Evolutionary conservation across 257 asterid species (phyloP), one percentile per base, ranked within the genome.

Genomic region (Ballota nigra): DNA sequence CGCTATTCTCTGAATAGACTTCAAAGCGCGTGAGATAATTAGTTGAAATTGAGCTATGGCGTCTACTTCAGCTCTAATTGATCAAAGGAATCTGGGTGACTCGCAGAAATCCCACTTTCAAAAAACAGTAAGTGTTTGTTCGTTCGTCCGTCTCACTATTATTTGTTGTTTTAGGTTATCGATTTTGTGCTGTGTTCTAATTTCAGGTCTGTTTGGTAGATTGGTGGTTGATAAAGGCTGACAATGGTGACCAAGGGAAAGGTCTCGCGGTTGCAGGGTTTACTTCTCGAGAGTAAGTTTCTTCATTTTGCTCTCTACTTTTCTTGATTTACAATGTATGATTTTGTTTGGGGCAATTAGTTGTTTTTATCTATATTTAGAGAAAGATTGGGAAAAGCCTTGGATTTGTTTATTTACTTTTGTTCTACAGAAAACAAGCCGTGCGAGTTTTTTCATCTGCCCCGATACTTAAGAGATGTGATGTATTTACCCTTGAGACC

Each of bases 141-240:
- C 33, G 8, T 40, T 63, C 4, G 38, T 13, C 33, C 1, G 28
- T 45, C 5, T 58, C 4, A 52, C 49, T 5, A 24, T 59, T 75
- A 33, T 49, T 45, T 55, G 15, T 15, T 60, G 72, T 8, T 26
- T 34, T 13, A 31, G n/a, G 24, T 45, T 59, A 19, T 20, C 13
- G 15, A 34, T 51, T 60, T 53, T 72, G 40, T 3, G 13, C 53
- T 36, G n/a, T 10, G 8, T 52, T 49, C 12, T 59, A 63, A 33
- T 23, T 57, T 23, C 66, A 91, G 97, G 89, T 87, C 15, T 69
- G 83, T 71, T 78, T 91, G 82, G 73, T 36, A 23, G 91, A 87
- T 59, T 91, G 97, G 97, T 91, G 97, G 97, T 65, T 89, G 78
- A 76, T 79, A 60, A 84, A 85, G 82, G 73, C 86, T 20, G 90